Conservation (phyloP, 129 eudicot species). For the Artemisia annua region DNA sequence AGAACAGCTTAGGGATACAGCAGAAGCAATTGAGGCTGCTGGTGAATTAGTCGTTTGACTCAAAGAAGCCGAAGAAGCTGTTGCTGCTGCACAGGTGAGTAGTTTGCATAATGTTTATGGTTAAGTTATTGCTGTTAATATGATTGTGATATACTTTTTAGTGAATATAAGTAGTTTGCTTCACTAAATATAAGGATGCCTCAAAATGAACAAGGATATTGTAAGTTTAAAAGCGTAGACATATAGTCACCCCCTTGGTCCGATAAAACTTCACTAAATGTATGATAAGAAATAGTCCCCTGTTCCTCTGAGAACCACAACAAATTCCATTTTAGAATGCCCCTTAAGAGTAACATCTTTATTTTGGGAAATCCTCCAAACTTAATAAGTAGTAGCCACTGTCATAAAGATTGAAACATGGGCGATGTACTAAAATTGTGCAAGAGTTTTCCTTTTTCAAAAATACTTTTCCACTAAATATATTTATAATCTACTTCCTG, state of each 20-base stretch:
- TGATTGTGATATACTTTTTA: no score
- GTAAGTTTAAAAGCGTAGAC: not conserved
- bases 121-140: no score
- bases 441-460: not conserved
- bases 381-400: not conserved
- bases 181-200: no score
- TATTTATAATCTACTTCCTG: not conserved
- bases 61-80: slow-evolving; percentile 89
- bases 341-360: no score
- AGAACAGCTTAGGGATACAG: slow-evolving; percentile 87
- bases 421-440: no score
- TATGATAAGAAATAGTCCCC: no score
- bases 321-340: not conserved
- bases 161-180: no score
- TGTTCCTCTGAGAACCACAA: not conserved
- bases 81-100: slow-evolving; percentile 83
- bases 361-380: not conserved
- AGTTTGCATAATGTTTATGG: no score
- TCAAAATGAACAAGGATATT: not conserved
- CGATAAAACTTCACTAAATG: not conserved
- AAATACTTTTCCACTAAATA: not conserved
- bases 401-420: no score
- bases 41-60: slow-evolving; percentile 93
- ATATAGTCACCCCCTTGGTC: not conserved
- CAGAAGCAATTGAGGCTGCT: slow-evolving; percentile 99